These are phyloP conservation scores for Mycena pura DNA, from an alignment of 768 basidiomycete genomes.

Conservation along the genomic window DNA sequence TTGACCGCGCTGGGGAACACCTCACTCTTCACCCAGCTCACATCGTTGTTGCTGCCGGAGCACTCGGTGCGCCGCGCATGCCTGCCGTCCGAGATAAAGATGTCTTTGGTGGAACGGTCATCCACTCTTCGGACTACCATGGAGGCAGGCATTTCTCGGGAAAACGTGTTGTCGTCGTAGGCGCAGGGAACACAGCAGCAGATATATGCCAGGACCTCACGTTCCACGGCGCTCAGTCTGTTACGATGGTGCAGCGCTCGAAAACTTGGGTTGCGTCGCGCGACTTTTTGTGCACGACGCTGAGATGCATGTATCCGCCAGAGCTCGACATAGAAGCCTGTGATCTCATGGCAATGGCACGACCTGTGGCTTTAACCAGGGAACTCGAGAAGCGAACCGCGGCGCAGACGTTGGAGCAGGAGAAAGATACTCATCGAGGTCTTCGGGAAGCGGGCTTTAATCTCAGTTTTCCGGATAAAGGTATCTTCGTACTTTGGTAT, in stretches of 20 bases:
- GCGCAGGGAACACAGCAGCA: conserved; percentile 47
- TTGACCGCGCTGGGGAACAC: conserved; percentile 36
- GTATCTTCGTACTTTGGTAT: conserved; percentile 6
- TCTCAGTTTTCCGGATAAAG: not conserved
- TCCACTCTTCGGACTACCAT: conserved; percentile 41
- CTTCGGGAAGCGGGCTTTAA: conserved; percentile 20
- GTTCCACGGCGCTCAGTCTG: conserved; percentile 36
- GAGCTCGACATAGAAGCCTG: conserved; percentile 30
- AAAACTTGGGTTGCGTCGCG: conserved; percentile 40
- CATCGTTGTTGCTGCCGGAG: conserved; percentile 48
- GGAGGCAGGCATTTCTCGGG: conserved; percentile 39
- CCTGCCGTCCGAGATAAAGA: conserved; percentile 35
- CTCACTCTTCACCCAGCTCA: conserved; percentile 44
- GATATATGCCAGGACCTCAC: conserved; percentile 47
- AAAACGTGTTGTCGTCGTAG: conserved; percentile 47
- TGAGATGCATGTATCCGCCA: conserved; percentile 24
- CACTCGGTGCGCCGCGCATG: conserved; percentile 40
- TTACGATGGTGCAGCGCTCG: conserved; percentile 53
- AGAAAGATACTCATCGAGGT: conserved; percentile 14
- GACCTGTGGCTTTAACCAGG: conserved; percentile 5
- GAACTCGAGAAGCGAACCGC: conserved; percentile 13
- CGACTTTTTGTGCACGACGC: not conserved
- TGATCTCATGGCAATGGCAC: conserved; percentile 29
- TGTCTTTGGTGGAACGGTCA: conserved; percentile 37
- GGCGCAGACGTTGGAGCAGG: conserved; percentile 6